Evolutionary conservation across 2,329 filamentous ascomycete species (phyloP), one percentile per base, ranked within the genome.

Genomic region (Penicillium polonicum): DNA sequence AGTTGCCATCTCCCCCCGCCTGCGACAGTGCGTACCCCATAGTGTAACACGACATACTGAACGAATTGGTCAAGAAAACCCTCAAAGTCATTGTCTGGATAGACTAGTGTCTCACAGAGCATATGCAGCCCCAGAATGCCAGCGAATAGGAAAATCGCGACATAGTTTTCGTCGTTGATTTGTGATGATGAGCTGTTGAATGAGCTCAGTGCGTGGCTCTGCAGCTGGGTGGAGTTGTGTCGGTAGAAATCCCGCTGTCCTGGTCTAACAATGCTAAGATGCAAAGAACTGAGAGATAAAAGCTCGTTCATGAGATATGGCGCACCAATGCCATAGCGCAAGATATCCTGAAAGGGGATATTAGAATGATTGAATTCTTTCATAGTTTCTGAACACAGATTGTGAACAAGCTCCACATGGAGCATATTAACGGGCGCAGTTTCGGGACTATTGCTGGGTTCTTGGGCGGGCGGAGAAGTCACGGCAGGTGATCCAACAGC

Each of bases 271-370:
- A 67, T 71, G 55, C 73, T 75, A 15, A 77, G 61, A 55, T 83
- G 78, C 3, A 79, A 69, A 5, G 80, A 79, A 13, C 78, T 72
- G 46, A 80, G 61, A 39, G 79, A 80, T 12, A 83, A 73, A 5
- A 81, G 46, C 61, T 80, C 73, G 55, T 82, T 78, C 60, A 82
- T 75, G 4, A 81, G 72, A 53, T 79, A 82, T 1, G 78, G 80
- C 3, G 58, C 65, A n/a, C 41, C 31, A 5, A 67, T 25, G 2
- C 53, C 48, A 15, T 49, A 25, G 23, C 29, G 50, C 10, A 61
- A 31, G 1, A 64, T 23, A 3, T 61, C 56, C 0, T 54, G 10
- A 1, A 60, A 55, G 13, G 52, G 39, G 4, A 55, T 17, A 8
- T 5, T 3, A 59, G 50, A 19, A 15, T 12, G 3, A 19, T 39